Conservation (phyloP, 2,329 filamentous ascomycete genomes). For the Rhexocercosporidium sp. region DNA sequence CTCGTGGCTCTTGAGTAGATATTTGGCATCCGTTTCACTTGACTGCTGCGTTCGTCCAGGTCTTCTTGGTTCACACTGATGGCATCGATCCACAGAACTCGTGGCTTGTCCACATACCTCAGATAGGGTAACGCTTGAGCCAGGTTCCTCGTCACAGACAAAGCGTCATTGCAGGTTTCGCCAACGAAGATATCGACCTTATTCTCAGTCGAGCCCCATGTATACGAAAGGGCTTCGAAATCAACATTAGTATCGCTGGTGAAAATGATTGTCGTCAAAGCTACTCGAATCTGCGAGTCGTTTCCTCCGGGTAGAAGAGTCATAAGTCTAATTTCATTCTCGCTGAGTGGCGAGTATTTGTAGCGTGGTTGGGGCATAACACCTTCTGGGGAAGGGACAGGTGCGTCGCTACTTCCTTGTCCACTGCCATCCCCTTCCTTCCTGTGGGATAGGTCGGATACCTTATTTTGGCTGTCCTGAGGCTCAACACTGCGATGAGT, state of each 20-base stretch:
- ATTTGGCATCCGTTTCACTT: slow-evolving; percentile 33
- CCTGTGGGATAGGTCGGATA: no score
- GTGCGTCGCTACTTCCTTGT: no score
- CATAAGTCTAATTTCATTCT: slow-evolving; percentile 15
- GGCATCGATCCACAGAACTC: slow-evolving; percentile 28
- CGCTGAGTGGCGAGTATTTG: not conserved
- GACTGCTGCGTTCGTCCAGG: slow-evolving; percentile 26
- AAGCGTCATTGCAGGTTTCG: not conserved
- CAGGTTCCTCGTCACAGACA: slow-evolving; percentile 19
- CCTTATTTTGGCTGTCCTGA: no score
- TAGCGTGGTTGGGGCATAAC: not conserved
- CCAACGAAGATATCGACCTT: slow-evolving; percentile 10
- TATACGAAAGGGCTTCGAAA: slow-evolving; percentile 25
- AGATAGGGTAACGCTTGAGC: slow-evolving; percentile 18
- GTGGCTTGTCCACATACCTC: slow-evolving; percentile 13
- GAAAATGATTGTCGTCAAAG: not conserved
- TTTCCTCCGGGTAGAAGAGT: not conserved
- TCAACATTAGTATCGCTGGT: not conserved
- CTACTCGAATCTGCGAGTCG: not conserved
- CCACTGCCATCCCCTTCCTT: no score
- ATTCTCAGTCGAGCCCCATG: slow-evolving; percentile 18
- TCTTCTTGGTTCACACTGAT: slow-evolving; percentile 33
- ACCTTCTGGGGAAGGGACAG: not conserved
- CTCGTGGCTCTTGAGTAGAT: slow-evolving; percentile 30
- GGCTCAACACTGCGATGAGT: no score